A percentile compares a stretch with the other conserved stretches of the same genome.
These are phyloP conservation scores for Ochetophila trinervis DNA, from an alignment of 306 rosid species.

Conservation along the genomic window DNA sequence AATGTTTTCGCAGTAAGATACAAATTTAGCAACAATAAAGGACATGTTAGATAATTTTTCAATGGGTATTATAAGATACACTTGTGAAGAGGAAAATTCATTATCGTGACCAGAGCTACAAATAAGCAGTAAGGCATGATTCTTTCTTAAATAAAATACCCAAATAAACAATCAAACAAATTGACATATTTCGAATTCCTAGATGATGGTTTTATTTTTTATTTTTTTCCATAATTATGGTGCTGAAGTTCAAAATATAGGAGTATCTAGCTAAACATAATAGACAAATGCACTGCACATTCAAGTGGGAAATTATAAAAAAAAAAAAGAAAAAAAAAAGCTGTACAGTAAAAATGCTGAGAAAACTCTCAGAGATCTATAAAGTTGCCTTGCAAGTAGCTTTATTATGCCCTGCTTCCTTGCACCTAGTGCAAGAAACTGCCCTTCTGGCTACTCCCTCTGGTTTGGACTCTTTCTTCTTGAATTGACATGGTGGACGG, in stretches of 20 bases:
- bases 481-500: slow-evolving; percentile 27
- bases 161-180: not conserved
- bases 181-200: not conserved
- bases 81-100: too few species aligned
- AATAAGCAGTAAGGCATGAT: not conserved
- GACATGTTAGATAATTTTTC: too few species aligned
- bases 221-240: not conserved
- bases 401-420: slow-evolving; percentile 46
- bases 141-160: not conserved
- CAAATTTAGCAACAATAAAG: too few species aligned
- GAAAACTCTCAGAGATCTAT: not conserved
- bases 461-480: slow-evolving; percentile 28
- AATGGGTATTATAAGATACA: too few species aligned
- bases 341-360: slow-evolving; percentile 2
- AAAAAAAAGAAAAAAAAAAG: not conserved
- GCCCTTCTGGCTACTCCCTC: slow-evolving; percentile 19
- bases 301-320: not conserved
- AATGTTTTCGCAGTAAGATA: too few species aligned
- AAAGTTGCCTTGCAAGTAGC: slow-evolving; percentile 44
- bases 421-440: slow-evolving; percentile 47
- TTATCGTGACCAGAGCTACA: too few species aligned
- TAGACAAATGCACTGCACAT: not conserved
- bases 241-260: too few species aligned
- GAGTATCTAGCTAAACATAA: too few species aligned
- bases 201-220: not conserved